Base-by-base conservation (phyloP, 2,329 filamentous ascomycete genomes). In the Talaromyces atroroseus region DNA sequence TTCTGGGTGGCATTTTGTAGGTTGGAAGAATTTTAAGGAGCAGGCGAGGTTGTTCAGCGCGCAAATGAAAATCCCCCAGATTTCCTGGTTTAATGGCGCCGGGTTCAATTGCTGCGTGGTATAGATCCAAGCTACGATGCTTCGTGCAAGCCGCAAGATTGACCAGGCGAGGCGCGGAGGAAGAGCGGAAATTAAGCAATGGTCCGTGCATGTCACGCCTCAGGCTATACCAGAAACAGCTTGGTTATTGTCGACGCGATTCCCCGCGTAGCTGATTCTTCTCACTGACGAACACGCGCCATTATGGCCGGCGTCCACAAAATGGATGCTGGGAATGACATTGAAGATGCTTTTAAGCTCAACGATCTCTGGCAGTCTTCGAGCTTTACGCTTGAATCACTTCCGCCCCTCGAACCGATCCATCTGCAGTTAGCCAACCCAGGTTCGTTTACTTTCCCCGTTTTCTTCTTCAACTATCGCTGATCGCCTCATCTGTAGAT, bases 1-100 rank as follows among this genome's bases (percentile, higher is more conserved):
- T 91, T 61, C 83, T 78, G 63, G 66, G 79, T 72, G 71, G 72
- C 69, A 74, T 75, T 32, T 42, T 61, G 51, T 12, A 21, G 3
- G 12, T 6, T 11, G 26, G 8, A 5, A 48, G 4, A 26, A 34
- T 20, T 10, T 34, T 10, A 3, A 3, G 32, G 8, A 34, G 32
- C 12, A 34, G 32, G 12, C 10, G 32, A 10, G n/a, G 26, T 6
- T 8, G n/a, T 42, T 34, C 18, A 11, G 3, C 12, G 5, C 23
- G 2, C 7, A n/a, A n/a, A n/a, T n/a, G 32, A 21, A 11, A 18
- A 23, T 23, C 5, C n/a, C 16, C 21, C 6, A 21, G 11, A 48
- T 18, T 16, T 18, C 16, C 5, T 4, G 18, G 16, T 21, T 4
- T 14, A 14, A 1, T 44, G 40, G 18, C 20, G 10, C 5, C 3